A percentile compares a stretch with the other conserved stretches of the same genome.
These are phyloP conservation scores for Debaryomyces fabryi DNA, from an alignment of 1,139 yeast species.

Conservation along the genomic window DNA sequence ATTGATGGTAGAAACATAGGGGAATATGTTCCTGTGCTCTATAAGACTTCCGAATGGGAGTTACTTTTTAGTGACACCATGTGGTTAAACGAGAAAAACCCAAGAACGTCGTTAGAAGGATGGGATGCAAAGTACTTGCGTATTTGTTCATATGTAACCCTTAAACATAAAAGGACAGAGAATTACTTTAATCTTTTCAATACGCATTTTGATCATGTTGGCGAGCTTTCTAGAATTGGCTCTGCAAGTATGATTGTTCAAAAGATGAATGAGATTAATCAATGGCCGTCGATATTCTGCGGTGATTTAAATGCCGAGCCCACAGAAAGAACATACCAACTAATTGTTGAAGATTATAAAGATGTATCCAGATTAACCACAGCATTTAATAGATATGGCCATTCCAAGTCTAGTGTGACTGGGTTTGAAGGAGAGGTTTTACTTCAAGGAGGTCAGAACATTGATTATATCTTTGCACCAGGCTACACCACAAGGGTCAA, in stretches of 20 bases:
- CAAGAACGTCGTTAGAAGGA: constrained; percentile 37
- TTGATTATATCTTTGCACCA: constrained; percentile 55
- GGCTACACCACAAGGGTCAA: constrained; percentile 28
- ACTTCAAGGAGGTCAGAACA: constrained; percentile 36
- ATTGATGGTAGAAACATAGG: constrained; percentile 36
- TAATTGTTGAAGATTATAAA: constrained; percentile 23
- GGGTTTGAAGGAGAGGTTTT: constrained; percentile 48
- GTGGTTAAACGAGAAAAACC: constrained; percentile 37
- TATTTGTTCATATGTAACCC: constrained; percentile 48
- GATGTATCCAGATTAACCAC: constrained; percentile 34
- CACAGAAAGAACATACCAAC: constrained; percentile 19
- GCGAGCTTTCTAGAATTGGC: constrained; percentile 39
- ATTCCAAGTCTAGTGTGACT: constrained; percentile 47
- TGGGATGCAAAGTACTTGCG: constrained; percentile 60
- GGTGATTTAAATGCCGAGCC: constrained; percentile 27
- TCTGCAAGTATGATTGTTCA: constrained; percentile 41
- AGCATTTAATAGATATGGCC: constrained; percentile 43
- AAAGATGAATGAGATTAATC: constrained; percentile 29
- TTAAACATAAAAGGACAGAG: constrained; percentile 30
- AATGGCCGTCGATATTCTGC: constrained; percentile 35
- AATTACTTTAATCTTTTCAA: constrained; percentile 42
- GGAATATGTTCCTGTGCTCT: constrained; percentile 40
- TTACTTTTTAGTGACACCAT: constrained; percentile 33
- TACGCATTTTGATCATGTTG: constrained; percentile 53
- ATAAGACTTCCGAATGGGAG: constrained; percentile 35